Base-by-base conservation (phyloP, 2,329 filamentous ascomycete species). In the Hypomyces perniciosus region DNA sequence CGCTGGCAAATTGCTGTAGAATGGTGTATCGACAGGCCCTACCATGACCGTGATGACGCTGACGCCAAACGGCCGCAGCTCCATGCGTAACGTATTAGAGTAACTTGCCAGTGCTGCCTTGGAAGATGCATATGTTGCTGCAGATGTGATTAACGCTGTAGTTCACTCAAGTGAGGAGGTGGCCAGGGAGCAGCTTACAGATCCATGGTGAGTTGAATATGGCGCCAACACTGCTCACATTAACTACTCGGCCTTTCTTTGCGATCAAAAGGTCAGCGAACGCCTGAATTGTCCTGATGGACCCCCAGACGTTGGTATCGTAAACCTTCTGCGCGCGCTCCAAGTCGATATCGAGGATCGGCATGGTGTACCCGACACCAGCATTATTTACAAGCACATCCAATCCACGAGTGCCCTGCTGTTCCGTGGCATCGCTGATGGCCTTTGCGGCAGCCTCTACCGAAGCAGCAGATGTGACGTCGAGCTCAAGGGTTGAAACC, bases 351-450 rank as follows among this genome's bases (percentile, higher is more conserved):
- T 66, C 62, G 3, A 62, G 45, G 5, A 61, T 47, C 9, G 62
- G 62, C 57, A 62, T 61, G 1, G 55, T 56, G 46, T 63, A 63
- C 28, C 54, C 57, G n/a, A 50, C 46, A 2, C 60, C 62, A 3
- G 65, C 63, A 54, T 67, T 67, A 37, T 68, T 68, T 28, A 68
- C 56, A 13, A 67, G 59, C n/a, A 64, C 49, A 29, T 67, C 61
- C 3, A 68, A 52, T 10, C 54, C 56, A 6, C 57, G 9, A 42
- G 51, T 29, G 9, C 6, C 31, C 30, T 44, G 30, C 20, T 29
- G 40, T 29, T 41, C 29, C 1, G 43, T 44, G 2, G 40, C 45
- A 7, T 52, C 48, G 27, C 44, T 41, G 4, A 60, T 50, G 8
- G n/a, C 31, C 8, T 50, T 48, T 9, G 53, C 54, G 10, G 56